phyloP scores from a whole-genome alignment of 352 stramenopile genomes.

The Phytophthora macrochlamydospora region DNA sequence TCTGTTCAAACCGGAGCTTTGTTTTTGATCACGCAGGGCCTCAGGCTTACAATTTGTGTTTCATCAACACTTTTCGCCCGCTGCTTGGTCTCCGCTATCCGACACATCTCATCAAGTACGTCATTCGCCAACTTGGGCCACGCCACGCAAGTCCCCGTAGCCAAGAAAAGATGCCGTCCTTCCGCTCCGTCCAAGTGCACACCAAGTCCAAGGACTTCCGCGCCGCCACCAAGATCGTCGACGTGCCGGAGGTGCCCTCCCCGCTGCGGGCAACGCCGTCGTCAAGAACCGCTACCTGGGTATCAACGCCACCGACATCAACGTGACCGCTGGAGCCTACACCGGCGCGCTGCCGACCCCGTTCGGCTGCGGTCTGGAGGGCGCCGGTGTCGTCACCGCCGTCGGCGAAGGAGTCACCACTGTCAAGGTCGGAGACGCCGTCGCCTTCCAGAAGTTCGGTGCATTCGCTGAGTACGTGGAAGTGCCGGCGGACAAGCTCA shows the following conservation, averaged over 20 bases:
- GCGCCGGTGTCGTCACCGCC: conserved; percentile 26
- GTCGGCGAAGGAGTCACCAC: conserved; percentile 35
- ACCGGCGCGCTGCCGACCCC: neutral
- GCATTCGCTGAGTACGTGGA: conserved; percentile 46
- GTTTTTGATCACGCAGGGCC: neutral
- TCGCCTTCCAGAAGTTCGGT: conserved; percentile 38
- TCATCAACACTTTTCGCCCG: neutral
- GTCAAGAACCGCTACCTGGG: neutral
- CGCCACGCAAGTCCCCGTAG: conserved; percentile 37
- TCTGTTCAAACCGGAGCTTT: neutral
- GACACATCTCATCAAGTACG: neutral
- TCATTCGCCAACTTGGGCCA: conserved; percentile 12
- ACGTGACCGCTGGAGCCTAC: neutral
- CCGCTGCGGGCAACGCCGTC: neutral
- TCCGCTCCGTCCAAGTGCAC: neutral
- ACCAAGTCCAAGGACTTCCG: neutral
- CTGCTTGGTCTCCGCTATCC: neutral
- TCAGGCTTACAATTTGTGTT: neutral
- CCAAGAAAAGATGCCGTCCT: neutral
- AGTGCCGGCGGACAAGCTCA: conserved; percentile 21
- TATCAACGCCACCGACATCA: neutral
- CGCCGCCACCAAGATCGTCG: neutral
- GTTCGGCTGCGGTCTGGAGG: neutral
- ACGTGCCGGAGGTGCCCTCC: neutral
- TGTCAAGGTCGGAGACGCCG: conserved; percentile 33